Conservation (phyloP, 2,329 filamentous ascomycete species). For the Didymella exigua region DNA sequence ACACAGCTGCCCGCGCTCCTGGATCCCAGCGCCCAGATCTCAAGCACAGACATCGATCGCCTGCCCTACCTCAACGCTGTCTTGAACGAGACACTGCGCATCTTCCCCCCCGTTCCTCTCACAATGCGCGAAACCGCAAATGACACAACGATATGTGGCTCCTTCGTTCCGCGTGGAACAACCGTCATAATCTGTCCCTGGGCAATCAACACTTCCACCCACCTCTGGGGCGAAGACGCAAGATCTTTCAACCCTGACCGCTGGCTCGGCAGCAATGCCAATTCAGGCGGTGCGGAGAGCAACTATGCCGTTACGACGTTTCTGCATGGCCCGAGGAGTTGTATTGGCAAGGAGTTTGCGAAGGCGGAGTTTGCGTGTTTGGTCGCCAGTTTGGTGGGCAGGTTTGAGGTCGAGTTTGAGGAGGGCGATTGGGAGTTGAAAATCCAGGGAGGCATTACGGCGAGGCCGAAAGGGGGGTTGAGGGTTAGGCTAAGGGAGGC, state of each 20-base stretch:
- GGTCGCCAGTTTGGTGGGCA: conserved; percentile 75
- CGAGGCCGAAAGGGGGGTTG: conserved; percentile 74
- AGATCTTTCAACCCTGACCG: conserved; percentile 75
- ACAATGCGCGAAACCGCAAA: conserved; percentile 69
- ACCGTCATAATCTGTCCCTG: conserved; percentile 67
- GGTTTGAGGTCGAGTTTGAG: conserved; percentile 72
- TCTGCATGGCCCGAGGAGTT: conserved; percentile 82
- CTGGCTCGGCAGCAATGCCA: conserved; percentile 55
- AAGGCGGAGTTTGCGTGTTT: conserved; percentile 85
- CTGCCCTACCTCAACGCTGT: conserved; percentile 80
- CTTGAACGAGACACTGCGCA: conserved; percentile 76
- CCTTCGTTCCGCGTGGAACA: conserved; percentile 72
- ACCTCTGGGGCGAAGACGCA: conserved; percentile 79
- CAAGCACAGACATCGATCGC: conserved; percentile 67
- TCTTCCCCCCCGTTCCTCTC: conserved; percentile 72
- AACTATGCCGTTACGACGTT: conserved; percentile 85
- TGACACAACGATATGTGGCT: conserved; percentile 69
- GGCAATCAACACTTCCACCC: conserved; percentile 71
- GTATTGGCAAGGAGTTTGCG: conserved; percentile 82
- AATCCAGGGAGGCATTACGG: conserved; percentile 73
- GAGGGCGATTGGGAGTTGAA: conserved; percentile 63
- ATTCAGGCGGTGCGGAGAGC: conserved; percentile 72
- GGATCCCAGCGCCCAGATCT: conserved; percentile 51
- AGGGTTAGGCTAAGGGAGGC: conserved; percentile 65
- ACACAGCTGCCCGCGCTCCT: conserved; percentile 52